Evolutionary conservation across 2,329 filamentous ascomycete genomes (phyloP), one percentile per base, ranked within the genome.

Genomic region (Phyllosticta citriasiana): DNA sequence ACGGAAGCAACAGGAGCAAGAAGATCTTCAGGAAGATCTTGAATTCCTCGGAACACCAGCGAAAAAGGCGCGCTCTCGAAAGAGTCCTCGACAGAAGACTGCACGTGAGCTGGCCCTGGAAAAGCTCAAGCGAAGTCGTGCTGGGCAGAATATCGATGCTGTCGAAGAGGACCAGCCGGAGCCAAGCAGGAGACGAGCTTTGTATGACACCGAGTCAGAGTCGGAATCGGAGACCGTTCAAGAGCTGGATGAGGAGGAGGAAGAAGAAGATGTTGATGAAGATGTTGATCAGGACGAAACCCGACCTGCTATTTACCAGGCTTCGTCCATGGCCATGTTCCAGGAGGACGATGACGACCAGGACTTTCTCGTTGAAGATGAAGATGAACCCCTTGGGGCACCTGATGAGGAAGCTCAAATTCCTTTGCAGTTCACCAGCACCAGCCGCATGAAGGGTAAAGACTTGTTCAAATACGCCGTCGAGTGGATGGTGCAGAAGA

Each of bases 401-500:
- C 71, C 88, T 0, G 84, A 84, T 1, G 83, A 82, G 0, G 74
- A 79, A 9, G 70, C 78, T 10, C 78, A 79, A 3, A 83, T 90
- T 2, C 89, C 89, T 0, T 77, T 92, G 0, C 77, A 88, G 66
- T 91, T 90, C 70, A 88, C 85, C 0, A 74, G 80, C 3, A 80
- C 87, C 61, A 81, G 84, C 0, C 84, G 85, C 64, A 85, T 86
- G 66, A 87, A 87, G 57, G 76, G 86, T 0, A 86, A 85, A 65
- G 85, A 89, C 50, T 83, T 91, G 57, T 93, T 93, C 75, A 83
- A 82, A 55, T 84, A 86, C 66, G 87, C 84, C 0, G 79, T 93
- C 1, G 88, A 91, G 69, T 93, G 88, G 88, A 87, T 92, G 74
- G 85, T 93, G 2, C 88, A 91, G 67, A 88, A 88, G 69, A 86